phyloP scores from a whole-genome alignment of 208 protist species.

The Trypanosoma avium region DNA sequence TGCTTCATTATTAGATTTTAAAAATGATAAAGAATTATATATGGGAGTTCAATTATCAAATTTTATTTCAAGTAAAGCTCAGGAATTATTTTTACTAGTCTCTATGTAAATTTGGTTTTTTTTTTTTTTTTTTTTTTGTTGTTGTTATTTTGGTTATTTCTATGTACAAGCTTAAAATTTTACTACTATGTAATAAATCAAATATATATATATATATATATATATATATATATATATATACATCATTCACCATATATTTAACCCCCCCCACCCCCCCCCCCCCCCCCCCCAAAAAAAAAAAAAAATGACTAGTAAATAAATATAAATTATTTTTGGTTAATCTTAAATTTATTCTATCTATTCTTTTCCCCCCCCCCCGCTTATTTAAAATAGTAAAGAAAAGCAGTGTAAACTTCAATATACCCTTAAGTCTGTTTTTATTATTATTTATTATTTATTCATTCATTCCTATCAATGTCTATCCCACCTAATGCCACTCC shows the following conservation, averaged over 20 bases:
- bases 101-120: conserved; percentile 8
- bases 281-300: background rate
- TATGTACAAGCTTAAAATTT: too few relatives aligned
- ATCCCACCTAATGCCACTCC: conserved; percentile 6
- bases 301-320: background rate
- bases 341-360: background rate
- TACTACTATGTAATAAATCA: background rate
- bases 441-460: too few relatives aligned
- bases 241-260: too few relatives aligned
- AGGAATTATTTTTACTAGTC: conserved; percentile 6
- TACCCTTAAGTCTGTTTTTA: too few relatives aligned
- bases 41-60: conserved; percentile 4
- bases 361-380: background rate
- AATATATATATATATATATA: conserved; percentile 2
- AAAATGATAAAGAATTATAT: background rate
- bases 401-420: background rate
- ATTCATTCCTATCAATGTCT: background rate
- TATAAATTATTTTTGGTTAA: background rate
- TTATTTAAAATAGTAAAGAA: background rate
- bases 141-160: background rate
- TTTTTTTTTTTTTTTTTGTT: background rate
- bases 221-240: background rate
- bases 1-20: conserved; percentile 3
- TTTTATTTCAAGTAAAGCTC: conserved; percentile 2
- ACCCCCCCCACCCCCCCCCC: too few relatives aligned